phyloP scores from a whole-genome alignment of 345 rosid genomes.

The Arabidopsis arenosa region DNA sequence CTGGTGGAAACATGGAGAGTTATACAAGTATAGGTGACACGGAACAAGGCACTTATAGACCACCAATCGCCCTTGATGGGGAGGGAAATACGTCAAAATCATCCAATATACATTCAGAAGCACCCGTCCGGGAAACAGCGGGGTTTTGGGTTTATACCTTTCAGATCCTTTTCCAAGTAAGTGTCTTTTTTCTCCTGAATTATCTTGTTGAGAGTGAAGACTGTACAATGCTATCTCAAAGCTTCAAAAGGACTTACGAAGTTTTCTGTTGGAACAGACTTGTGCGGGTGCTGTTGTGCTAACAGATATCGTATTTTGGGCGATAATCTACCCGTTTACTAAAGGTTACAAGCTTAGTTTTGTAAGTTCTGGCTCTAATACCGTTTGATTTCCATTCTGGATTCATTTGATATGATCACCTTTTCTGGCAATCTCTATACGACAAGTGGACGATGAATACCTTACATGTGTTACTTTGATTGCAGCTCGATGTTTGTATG shows the following conservation, averaged over 20 bases:
- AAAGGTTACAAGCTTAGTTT: conserved; percentile 54
- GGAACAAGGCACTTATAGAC: conserved; percentile 63
- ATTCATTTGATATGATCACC: conserved; percentile 3
- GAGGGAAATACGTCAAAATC: conserved; percentile 43
- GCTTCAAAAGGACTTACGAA: conserved; percentile 9
- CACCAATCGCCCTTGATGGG: conserved; percentile 53
- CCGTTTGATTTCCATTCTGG: neutral
- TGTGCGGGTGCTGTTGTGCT: conserved; percentile 89
- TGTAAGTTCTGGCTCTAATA: conserved; percentile 60
- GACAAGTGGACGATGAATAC: neutral
- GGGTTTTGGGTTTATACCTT: conserved; percentile 60
- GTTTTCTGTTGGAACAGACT: conserved; percentile 49
- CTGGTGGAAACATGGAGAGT: conserved; percentile 43
- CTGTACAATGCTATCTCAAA: conserved; percentile 9
- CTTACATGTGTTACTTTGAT: conserved; percentile 33
- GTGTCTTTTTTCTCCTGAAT: neutral
- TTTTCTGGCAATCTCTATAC: neutral
- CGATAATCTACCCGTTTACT: conserved; percentile 70
- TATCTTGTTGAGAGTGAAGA: conserved; percentile 27
- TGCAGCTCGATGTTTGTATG: conserved; percentile 79
- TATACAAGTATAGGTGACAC: conserved; percentile 32
- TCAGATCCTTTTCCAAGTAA: conserved; percentile 82
- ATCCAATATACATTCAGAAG: conserved; percentile 41
- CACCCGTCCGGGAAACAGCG: conserved; percentile 45
- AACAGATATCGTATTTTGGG: conserved; percentile 91